Conservation (phyloP, 441 rosid species). For the Erodium trifolium region DNA sequence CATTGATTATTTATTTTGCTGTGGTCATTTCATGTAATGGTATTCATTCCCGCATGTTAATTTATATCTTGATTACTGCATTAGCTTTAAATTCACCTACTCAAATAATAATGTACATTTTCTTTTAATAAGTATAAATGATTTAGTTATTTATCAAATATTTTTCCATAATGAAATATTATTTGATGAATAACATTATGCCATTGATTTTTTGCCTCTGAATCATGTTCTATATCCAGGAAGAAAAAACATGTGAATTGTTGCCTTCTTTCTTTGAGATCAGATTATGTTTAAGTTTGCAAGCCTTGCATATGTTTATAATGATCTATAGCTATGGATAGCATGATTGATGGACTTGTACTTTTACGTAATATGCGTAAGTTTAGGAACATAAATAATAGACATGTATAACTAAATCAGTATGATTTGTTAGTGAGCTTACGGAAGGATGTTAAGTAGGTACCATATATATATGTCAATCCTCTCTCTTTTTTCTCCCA, state of each 20-base stretch:
- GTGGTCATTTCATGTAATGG: background rate
- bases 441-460: too few species aligned
- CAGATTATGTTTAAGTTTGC: background rate
- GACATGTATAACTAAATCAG: too few species aligned
- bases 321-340: background rate
- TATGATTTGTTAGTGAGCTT: too few species aligned
- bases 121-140: background rate
- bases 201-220: background rate
- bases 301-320: background rate
- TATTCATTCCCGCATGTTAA: background rate
- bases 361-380: background rate
- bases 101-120: background rate
- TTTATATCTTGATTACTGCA: constrained; percentile 1
- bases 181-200: background rate
- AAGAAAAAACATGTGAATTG: background rate
- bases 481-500: too few species aligned
- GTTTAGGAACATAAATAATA: background rate
- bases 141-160: background rate
- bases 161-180: background rate
- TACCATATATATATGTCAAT: too few species aligned
- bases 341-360: background rate
- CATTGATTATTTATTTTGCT: background rate
- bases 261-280: background rate
- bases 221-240: background rate
- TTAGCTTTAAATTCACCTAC: background rate